A percentile compares a stretch with the other conserved stretches of the same genome.
phyloP scores from a whole-genome alignment of 1,284 basidiomycete species.

The Athelia psychrophila region DNA sequence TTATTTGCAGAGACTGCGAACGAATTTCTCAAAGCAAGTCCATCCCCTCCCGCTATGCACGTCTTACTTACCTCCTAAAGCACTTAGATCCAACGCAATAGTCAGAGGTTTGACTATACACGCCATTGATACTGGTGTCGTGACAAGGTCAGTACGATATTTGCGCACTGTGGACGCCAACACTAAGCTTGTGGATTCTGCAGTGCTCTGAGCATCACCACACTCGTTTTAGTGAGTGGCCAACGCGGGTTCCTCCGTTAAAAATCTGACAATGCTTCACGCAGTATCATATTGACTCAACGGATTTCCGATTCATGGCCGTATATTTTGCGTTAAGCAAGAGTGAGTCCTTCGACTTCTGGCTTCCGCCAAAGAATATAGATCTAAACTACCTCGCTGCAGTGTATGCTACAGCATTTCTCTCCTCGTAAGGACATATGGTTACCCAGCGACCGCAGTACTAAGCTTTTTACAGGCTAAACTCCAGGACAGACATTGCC shows the following conservation, averaged over 20 bases:
- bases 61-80: background rate
- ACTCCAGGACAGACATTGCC: background rate
- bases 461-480: background rate
- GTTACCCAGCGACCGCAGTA: background rate
- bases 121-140: background rate
- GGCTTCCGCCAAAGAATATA: background rate
- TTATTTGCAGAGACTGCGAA: background rate
- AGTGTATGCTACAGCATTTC: background rate
- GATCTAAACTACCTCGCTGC: background rate
- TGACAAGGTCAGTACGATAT: background rate
- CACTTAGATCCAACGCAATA: background rate
- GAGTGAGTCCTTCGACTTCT: background rate
- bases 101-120: background rate
- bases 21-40: background rate
- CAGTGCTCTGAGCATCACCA: constrained; percentile 1
- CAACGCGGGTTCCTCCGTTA: background rate
- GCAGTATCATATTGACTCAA: background rate
- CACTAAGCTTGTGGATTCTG: background rate
- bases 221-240: background rate
- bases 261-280: background rate
- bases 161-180: background rate
- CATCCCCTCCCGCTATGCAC: background rate
- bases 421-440: background rate
- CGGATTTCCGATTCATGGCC: background rate
- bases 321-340: background rate